phyloP scores from a whole-genome alignment of 306 rosid genomes.

The Inga laurina region DNA sequence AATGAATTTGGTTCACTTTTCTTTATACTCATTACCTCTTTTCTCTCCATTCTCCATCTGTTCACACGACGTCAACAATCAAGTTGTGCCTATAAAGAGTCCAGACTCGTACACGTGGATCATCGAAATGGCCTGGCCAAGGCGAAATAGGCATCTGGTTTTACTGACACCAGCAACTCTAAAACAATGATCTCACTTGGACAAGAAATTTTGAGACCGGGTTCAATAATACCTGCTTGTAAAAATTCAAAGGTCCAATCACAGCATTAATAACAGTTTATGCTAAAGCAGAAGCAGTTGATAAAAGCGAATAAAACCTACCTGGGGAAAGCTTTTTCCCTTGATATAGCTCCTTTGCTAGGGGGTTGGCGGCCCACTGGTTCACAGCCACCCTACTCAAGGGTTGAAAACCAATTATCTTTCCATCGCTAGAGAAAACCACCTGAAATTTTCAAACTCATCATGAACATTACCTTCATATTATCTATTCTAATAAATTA shows the following conservation, averaged over 20 bases:
- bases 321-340: constrained; percentile 86
- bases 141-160: constrained; percentile 72
- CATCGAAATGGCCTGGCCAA: constrained; percentile 64
- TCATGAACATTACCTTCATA: neutral
- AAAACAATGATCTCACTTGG: constrained; percentile 59
- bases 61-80: neutral
- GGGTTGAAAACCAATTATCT: constrained; percentile 86
- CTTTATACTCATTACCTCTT: neutral
- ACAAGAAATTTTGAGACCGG: constrained; percentile 60
- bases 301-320: constrained; percentile 34
- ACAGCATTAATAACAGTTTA: constrained; percentile 23
- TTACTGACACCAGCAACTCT: constrained; percentile 82
- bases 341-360: constrained; percentile 78
- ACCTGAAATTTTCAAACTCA: constrained; percentile 52
- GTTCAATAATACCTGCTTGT: constrained; percentile 70
- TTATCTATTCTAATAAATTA: neutral
- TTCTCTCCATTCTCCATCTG: neutral
- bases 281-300: constrained; percentile 4
- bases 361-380: constrained; percentile 86
- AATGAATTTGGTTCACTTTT: neutral
- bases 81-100: neutral
- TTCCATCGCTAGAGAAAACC: constrained; percentile 69
- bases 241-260: constrained; percentile 26
- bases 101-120: constrained; percentile 1
- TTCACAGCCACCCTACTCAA: constrained; percentile 83